Conservation (phyloP, 352 stramenopile genomes). For the Phytophthora pini region DNA sequence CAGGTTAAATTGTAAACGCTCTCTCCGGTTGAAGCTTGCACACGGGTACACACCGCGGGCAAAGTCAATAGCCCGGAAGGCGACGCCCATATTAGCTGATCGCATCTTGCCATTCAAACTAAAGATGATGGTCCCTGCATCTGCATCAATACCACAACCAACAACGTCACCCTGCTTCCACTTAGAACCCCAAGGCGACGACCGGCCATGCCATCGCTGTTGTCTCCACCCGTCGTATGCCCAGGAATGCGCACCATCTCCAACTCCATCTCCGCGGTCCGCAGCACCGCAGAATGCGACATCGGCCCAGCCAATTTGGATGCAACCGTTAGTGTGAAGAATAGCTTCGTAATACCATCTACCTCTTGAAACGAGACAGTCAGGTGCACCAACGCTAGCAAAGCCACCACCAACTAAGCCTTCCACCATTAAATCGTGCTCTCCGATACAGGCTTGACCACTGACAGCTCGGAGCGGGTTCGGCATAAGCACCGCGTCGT, state of each 20-base stretch:
- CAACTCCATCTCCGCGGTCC: conserved; percentile 91
- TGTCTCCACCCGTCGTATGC: conserved; percentile 94
- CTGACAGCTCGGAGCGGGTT: conserved; percentile 87
- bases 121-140: conserved; percentile 91
- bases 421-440: conserved; percentile 87
- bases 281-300: conserved; percentile 88
- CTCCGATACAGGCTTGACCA: conserved; percentile 86
- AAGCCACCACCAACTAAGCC: conserved; percentile 86
- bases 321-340: conserved; percentile 92
- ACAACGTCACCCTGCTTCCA: conserved; percentile 94
- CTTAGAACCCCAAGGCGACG: conserved; percentile 86
- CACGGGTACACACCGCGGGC: conserved; percentile 85
- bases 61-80: conserved; percentile 86
- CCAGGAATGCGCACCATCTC: conserved; percentile 93
- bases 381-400: conserved; percentile 81
- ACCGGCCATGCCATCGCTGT: conserved; percentile 91
- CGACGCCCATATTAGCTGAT: conserved; percentile 86
- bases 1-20: conserved; percentile 89
- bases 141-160: conserved; percentile 88
- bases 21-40: conserved; percentile 87
- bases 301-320: conserved; percentile 95
- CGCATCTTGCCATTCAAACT: conserved; percentile 92
- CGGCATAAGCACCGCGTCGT: conserved; percentile 55
- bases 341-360: conserved; percentile 94
- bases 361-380: conserved; percentile 79